A percentile compares a stretch with the other conserved stretches of the same genome.
Conservation (phyloP, 1,284 basidiomycete genomes). For the Cutaneotrichosporon cutaneum region DNA sequence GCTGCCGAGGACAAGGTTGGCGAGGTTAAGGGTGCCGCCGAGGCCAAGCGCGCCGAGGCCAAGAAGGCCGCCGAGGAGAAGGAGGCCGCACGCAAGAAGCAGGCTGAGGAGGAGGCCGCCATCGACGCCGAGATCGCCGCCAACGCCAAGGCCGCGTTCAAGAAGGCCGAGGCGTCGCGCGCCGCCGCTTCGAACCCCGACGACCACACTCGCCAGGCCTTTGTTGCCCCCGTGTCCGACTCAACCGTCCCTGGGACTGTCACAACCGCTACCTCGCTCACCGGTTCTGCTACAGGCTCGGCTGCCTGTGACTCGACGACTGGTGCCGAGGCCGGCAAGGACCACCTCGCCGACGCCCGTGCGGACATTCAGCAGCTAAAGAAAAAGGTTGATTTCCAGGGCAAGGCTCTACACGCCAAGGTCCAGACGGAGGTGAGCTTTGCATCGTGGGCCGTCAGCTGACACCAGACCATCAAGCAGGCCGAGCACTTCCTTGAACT, state of each 20-base stretch:
- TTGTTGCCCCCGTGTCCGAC: neutral
- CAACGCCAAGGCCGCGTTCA: slow-evolving; percentile 4
- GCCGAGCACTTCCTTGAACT: slow-evolving; percentile 23
- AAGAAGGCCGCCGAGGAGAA: slow-evolving; percentile 8
- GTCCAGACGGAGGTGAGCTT: slow-evolving; percentile 37
- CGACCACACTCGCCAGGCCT: neutral
- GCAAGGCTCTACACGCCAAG: slow-evolving; percentile 32
- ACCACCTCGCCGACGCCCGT: slow-evolving; percentile 3
- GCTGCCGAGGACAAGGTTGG: slow-evolving; percentile 5
- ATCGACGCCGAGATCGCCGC: slow-evolving; percentile 8
- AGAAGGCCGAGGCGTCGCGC: slow-evolving; percentile 2
- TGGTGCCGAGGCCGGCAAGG: slow-evolving; percentile 1
- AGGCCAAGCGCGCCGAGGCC: slow-evolving; percentile 8
- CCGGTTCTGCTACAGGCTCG: neutral
- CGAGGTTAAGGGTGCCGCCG: neutral
- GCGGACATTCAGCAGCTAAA: slow-evolving; percentile 22
- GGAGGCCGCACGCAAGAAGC: slow-evolving; percentile 8
- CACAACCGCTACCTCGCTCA: neutral
- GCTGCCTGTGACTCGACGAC: slow-evolving; percentile 4
- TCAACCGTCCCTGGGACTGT: neutral
- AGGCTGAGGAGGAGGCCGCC: neutral
- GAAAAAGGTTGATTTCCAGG: slow-evolving; percentile 35
- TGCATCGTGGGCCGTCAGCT: neutral
- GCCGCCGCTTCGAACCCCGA: neutral
- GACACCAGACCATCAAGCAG: slow-evolving; percentile 14